Conservation (phyloP, 345 rosid species). For the Zanthoxylum bungeanum region DNA sequence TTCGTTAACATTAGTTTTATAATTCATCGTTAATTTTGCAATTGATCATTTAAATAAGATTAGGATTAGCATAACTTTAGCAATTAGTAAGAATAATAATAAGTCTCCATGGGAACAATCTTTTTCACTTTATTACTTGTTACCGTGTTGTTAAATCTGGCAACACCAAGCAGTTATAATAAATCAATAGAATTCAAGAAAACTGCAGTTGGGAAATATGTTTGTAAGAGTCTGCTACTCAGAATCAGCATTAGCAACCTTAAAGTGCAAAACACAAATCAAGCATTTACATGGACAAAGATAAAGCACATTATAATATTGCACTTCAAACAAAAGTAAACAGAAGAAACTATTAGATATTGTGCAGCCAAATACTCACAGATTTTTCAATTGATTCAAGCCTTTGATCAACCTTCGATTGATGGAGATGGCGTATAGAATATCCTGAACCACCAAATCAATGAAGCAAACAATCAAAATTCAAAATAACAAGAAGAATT, state of each 20-base stretch:
- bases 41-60: no score
- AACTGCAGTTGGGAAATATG: neutral
- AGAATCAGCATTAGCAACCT: neutral
- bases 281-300: neutral
- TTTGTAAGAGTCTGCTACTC: neutral
- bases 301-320: neutral
- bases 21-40: no score
- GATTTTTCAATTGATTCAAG: constrained; percentile 68
- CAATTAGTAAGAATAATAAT: no score
- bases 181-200: neutral
- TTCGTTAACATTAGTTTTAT: no score
- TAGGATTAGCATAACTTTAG: no score
- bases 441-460: constrained; percentile 45
- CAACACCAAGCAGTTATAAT: neutral
- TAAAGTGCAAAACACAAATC: neutral
- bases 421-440: constrained; percentile 52
- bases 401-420: constrained; percentile 54
- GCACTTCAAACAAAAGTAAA: neutral
- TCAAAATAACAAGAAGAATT: no score
- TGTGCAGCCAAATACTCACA: constrained; percentile 37
- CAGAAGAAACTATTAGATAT: neutral
- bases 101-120: no score
- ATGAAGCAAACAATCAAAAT: no score
- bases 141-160: no score
- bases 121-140: no score